These are phyloP conservation scores for Psilocybe azurescens DNA, from an alignment of 768 basidiomycete genomes.

Conservation along the genomic window DNA sequence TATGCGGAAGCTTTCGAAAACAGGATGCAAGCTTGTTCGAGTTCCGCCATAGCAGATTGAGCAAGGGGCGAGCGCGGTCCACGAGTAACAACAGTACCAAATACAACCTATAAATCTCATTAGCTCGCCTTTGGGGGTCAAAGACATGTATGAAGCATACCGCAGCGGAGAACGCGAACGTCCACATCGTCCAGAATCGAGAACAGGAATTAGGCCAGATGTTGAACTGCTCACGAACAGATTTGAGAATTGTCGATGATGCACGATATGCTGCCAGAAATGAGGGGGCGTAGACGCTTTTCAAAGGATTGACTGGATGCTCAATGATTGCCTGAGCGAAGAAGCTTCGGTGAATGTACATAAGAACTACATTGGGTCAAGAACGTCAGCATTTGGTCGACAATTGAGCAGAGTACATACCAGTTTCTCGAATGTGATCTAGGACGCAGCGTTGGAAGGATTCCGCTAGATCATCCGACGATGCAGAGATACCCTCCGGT, in stretches of 20 bases:
- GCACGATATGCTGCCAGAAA: constrained; percentile 68
- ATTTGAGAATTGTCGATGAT: constrained; percentile 60
- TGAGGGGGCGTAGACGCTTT: constrained; percentile 66
- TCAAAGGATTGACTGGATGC: constrained; percentile 67
- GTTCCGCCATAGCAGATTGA: constrained; percentile 66
- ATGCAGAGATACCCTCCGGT: constrained; percentile 46
- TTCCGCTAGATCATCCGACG: constrained; percentile 40
- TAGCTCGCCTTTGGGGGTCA: not conserved
- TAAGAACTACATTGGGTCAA: constrained; percentile 41
- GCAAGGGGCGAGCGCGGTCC: constrained; percentile 75
- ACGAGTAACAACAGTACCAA: constrained; percentile 79
- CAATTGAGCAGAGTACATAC: constrained; percentile 26
- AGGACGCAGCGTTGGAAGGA: constrained; percentile 52
- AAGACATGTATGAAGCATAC: constrained; percentile 31
- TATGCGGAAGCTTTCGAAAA: constrained; percentile 64
- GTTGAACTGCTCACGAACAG: constrained; percentile 52
- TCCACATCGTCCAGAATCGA: constrained; percentile 70
- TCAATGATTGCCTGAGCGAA: constrained; percentile 77
- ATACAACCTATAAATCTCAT: constrained; percentile 57
- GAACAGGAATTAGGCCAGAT: constrained; percentile 51
- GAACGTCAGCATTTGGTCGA: not conserved
- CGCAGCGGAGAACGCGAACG: constrained; percentile 60
- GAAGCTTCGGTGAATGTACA: constrained; percentile 71
- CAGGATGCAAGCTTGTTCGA: constrained; percentile 70
- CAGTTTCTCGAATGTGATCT: constrained; percentile 53